Conservation (phyloP, 192 early-diverging fungal species). For the Coemansia sp. region DNA sequence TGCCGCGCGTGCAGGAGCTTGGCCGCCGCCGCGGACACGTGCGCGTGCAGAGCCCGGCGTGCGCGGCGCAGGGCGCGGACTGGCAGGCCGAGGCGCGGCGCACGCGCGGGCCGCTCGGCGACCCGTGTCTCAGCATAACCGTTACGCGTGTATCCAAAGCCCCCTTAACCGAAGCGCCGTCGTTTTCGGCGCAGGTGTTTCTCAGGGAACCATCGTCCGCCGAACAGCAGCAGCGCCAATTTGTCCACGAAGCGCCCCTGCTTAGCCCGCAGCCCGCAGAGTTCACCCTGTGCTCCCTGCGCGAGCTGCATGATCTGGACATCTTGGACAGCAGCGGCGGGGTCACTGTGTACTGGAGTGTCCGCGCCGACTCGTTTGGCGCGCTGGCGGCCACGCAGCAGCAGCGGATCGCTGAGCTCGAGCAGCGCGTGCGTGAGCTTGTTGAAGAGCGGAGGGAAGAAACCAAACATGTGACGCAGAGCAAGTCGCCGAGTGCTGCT, state of each 20-base stretch:
- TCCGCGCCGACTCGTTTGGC: constrained; percentile 23
- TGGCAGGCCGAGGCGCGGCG: constrained; percentile 34
- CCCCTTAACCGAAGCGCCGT: too few relatives aligned
- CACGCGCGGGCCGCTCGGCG: constrained; percentile 23
- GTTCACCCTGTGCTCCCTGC: constrained; percentile 27
- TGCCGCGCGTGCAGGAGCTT: constrained; percentile 27
- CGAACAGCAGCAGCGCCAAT: too few relatives aligned
- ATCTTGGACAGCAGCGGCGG: constrained; percentile 13
- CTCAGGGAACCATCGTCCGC: background rate
- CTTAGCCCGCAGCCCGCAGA: too few relatives aligned
- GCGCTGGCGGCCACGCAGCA: constrained; percentile 20
- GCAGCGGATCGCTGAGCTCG: constrained; percentile 23
- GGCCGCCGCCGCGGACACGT: constrained; percentile 46
- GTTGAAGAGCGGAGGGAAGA: background rate
- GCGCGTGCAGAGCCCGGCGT: too few relatives aligned
- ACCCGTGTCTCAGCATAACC: constrained; percentile 17
- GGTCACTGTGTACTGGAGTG: constrained; percentile 17
- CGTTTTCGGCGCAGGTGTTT: constrained; percentile 6
- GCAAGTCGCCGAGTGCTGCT: background rate
- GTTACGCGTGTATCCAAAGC: background rate
- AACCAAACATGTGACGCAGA: background rate
- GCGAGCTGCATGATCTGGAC: constrained; percentile 2
- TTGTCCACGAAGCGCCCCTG: too few relatives aligned
- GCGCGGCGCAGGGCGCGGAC: too few relatives aligned
- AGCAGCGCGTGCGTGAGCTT: constrained; percentile 8